Evolutionary conservation across 2,329 filamentous ascomycete genomes (phyloP), one percentile per base, ranked within the genome.

Genomic region (Fusarium globosum): DNA sequence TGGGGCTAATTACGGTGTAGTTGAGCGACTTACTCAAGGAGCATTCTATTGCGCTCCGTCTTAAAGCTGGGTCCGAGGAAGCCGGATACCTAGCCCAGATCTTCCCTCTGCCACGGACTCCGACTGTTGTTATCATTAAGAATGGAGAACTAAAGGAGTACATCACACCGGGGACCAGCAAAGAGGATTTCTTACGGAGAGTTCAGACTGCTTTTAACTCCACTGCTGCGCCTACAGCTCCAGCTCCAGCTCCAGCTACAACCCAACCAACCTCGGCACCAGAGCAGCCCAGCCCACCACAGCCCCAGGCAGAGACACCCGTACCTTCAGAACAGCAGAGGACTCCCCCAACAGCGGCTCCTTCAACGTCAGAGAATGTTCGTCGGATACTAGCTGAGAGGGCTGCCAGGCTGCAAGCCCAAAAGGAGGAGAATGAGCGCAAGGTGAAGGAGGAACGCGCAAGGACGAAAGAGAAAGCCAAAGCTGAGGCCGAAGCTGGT

Each of bases 1-100:
- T 41, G 26, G 43, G 30, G n/a, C 71, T 77, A 67, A 78, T 61
- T 43, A 11, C 41, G 46, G 43, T 76, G 26, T 71, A 92, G 89
- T 79, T 93, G 60, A 86, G 84, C 59, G 82, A 83, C 59, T 78
- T 90, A 35, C 85, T 96, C 65, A 82, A 85, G 33, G 84, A 87
- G 41, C 89, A 91, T 77, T 89, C 94, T 6, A 86, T 98, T 26
- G 83, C 92, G 13, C 85, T 98, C 28, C 89, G 92, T 57, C 86
- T 98, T 28, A 82, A 87, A 39, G 90, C 91, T 23, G 93, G 92
- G 28, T 95, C 93, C 4, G 89, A 93, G 73, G 95, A 97, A 84
- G 94, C 94, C 15, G 91, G 89, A 11, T 97, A 94, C 78, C 86
- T 98, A 20, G 89, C 91, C 15, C 93, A 94, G 51, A 93, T 97